Base-by-base conservation (phyloP, 306 rosid species). In the Cucumis cinereus region DNA sequence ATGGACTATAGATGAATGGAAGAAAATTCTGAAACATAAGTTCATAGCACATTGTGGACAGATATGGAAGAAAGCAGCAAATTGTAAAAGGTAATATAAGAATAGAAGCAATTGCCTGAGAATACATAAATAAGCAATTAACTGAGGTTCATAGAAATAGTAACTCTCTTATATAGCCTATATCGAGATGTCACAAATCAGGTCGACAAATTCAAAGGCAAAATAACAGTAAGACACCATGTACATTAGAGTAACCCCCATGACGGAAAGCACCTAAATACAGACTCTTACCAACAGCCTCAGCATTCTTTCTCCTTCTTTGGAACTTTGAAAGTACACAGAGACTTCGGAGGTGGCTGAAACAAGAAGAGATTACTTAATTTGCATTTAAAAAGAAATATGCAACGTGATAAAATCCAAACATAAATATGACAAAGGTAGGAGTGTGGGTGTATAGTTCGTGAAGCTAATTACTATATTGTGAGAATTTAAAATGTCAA, bases 271-370 rank as follows among this genome's bases (percentile, higher is more conserved):
- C 56, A 71, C 40, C 75, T 23, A 49, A 71, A 71, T 26, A 49
- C 74, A 45, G 30, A 69, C 75, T 61, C 75, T 71, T 71, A 71
- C 75, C 75, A 49, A 45, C 58, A 47, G 41, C 41, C 66, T 74
- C 77, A 74, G 55, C 50, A 55, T 74, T 74, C 77, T n/a, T 38
- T 54, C 77, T 74, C 77, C 77, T 74, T 74, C 77, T 74, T 74
- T 2, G 77, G 77, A 35, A 74, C 77, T 55, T 33, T 55, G 8
- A 36, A 33, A 40, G 77, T 12, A 74, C 53, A 35, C n/a, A 67
- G 63, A 74, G 77, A 74, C 77, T 57, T 74, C 45, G 63, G 67
- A 33, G 50, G 66, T 35, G 36, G 35, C 77, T 74, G 77, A 74
- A 74, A 57, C 66, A 36, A 74, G 52, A 53, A 74, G 20, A 74